Evolutionary conservation across 306 rosid species (phyloP), one percentile per base, ranked within the genome.

Genomic region (Cotoneaster glaucophyllus): DNA sequence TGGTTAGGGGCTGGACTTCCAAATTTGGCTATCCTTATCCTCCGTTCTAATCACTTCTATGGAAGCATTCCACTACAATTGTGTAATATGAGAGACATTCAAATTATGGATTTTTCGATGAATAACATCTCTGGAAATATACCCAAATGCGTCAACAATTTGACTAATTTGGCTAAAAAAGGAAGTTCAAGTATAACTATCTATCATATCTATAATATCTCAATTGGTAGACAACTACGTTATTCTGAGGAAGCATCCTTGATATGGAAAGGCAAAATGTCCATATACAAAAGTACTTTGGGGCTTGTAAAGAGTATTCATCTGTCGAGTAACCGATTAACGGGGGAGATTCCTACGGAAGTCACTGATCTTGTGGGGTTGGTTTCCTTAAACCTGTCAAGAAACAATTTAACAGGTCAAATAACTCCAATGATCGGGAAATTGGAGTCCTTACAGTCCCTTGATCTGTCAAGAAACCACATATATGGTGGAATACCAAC

Each of bases 341-440:
- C 72, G 12, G 73, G 73, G 14, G 56, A 24, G 21, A 79, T 83
- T 66, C 83, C 83, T 26, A 1, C 0, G 9, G 73, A 76, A 59
- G 58, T 83, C 11, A 19, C 31, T 1, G 26, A n/a, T 58, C 44
- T 58, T 2, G 31, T 56, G 6, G 21, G 31, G 13, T 18, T 80
- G 74, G 0, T 0, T 5, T 0, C 7, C 0, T 73, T 83, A 45
- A 78, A 34, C 39, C 39, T 34, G 2, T 34, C 39, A 6, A 34
- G 39, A 34, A 34, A 83, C 68, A 14, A 50, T 12, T 50, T 50
- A 5, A 18, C n/a, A 13, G n/a, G 18, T 25, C 29, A 69, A 4
- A 76, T 85, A 24, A 77, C 88, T 44, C 34, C 18, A 4, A 28
- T 18, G 19, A 81, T 82, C 39, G 79, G 85, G 4, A 43, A 54